A percentile compares a stretch with the other conserved stretches of the same genome.
phyloP scores from a whole-genome alignment of 371 early-diverging fungal genomes.

The Mucor velutinosus region DNA sequence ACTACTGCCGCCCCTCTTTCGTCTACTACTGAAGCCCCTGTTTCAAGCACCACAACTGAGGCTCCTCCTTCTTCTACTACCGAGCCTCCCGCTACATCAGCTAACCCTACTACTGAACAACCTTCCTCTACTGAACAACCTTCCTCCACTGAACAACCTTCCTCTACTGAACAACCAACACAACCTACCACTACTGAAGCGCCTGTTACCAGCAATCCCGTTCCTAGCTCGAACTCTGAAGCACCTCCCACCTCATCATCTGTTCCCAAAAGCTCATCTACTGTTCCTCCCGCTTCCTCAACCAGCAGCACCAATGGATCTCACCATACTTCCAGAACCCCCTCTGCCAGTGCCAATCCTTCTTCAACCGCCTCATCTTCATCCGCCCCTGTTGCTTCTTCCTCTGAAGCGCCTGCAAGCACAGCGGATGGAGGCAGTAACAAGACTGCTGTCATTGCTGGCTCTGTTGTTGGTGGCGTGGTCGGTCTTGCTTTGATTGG shows the following conservation, averaged over 20 bases:
- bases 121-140: background rate
- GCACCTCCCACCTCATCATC: background rate
- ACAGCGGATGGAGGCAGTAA: background rate
- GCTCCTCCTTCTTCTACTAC: background rate
- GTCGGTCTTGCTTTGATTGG: constrained; percentile 26
- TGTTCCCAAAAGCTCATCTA: background rate
- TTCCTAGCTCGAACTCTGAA: background rate
- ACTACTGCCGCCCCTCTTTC: background rate
- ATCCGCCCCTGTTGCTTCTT: background rate
- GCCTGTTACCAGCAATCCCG: constrained; percentile 4
- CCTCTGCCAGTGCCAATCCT: background rate
- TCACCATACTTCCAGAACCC: background rate
- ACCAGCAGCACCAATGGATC: background rate
- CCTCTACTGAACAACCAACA: background rate
- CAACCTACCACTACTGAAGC: constrained; percentile 1
- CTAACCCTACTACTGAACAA: background rate
- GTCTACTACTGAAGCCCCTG: background rate
- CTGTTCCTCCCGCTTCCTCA: background rate
- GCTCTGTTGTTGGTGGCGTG: constrained; percentile 43
- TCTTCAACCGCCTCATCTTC: constrained; percentile 4
- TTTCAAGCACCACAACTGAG: background rate
- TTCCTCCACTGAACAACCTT: background rate
- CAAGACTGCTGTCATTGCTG: constrained; percentile 37
- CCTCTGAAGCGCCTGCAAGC: background rate
- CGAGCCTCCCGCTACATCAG: background rate